Evolutionary conservation across 129 eudicot species (phyloP).

Genomic region (Deinandra increscens): DNA sequence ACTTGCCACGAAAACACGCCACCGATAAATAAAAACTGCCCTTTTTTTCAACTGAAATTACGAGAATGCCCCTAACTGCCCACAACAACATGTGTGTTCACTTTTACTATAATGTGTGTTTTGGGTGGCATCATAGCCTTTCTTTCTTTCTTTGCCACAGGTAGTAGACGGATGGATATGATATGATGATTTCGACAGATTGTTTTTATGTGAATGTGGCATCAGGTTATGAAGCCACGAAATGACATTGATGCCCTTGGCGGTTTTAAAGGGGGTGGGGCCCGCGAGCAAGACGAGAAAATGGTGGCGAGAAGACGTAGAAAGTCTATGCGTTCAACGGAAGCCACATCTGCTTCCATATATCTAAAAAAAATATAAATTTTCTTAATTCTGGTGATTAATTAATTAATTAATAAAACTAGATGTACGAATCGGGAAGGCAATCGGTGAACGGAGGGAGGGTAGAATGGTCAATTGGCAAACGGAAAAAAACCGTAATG

Average conservation of each 20-base stretch:
- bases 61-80: slow-evolving; percentile 16
- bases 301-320: slow-evolving; percentile 40
- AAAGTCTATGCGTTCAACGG: slow-evolving; percentile 39
- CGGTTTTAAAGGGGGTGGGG: slow-evolving; percentile 27
- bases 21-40: slow-evolving; percentile 41
- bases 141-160: slow-evolving; percentile 24
- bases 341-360: slow-evolving; percentile 35
- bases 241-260: slow-evolving; percentile 40
- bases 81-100: slow-evolving; percentile 13
- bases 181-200: slow-evolving; percentile 44
- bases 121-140: slow-evolving; percentile 34
- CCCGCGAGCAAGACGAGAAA: slow-evolving; percentile 28
- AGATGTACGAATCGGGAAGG: neutral
- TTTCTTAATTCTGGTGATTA: too few species aligned
- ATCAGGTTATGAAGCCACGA: neutral
- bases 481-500: slow-evolving; percentile 39
- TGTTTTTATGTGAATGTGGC: slow-evolving; percentile 17
- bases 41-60: neutral
- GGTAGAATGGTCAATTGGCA: slow-evolving; percentile 36
- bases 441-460: neutral
- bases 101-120: neutral
- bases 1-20: slow-evolving; percentile 70
- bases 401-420: too few species aligned
- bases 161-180: slow-evolving; percentile 29
- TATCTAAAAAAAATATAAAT: too few species aligned